Evolutionary conservation across 768 basidiomycete genomes (phyloP), one percentile per base, ranked within the genome.

Genomic region (Pisolithus sp.): DNA sequence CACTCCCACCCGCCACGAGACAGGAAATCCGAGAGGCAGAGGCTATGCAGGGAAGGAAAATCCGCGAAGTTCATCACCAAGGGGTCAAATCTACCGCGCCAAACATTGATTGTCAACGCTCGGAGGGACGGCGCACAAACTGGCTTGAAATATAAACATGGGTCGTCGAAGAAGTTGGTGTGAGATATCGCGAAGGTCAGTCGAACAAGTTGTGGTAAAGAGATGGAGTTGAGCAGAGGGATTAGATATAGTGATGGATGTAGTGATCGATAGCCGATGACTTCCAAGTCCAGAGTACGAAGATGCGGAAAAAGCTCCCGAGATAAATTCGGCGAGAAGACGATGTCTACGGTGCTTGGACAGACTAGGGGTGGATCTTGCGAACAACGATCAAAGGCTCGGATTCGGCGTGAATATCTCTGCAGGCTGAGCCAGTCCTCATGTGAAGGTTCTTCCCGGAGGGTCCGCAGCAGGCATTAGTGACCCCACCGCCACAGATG

Each of bases 321-420:
- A 10, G 63, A 62, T 50, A 57, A 48, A 18, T 54, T 52, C 1
- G 60, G 56, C 3, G 49, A 48, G 24, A 69, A 42, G 8, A 69
- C 38, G 18, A 54, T 37, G 7, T 55, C 28, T 4, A 68, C 51
- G 15, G 54, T 54, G 17, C 53, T 53, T 5, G 58, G 62, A 34
- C 66, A 56, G n/a, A 69, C 51, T 36, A 41, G 53, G 4, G 64
- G 64, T 15, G 65, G 49, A 23, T 10, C 52, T 58, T 21, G 62
- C 53, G 3, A 60, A 24, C 60, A 53, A 3, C 7, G 63, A 30
- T 63, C 59, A 20, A 67, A 59, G 23, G 26, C 49, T 24, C 45
- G 51, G n/a, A 68, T 54, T 13, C 63, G 65, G 31, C 52, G 59
- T 12, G 65, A 54, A 30, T 69, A 67, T 44, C 59, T 53, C 37